These are phyloP conservation scores for Catharanthus roseus DNA, from an alignment of 257 asterid genomes.

Conservation along the genomic window DNA sequence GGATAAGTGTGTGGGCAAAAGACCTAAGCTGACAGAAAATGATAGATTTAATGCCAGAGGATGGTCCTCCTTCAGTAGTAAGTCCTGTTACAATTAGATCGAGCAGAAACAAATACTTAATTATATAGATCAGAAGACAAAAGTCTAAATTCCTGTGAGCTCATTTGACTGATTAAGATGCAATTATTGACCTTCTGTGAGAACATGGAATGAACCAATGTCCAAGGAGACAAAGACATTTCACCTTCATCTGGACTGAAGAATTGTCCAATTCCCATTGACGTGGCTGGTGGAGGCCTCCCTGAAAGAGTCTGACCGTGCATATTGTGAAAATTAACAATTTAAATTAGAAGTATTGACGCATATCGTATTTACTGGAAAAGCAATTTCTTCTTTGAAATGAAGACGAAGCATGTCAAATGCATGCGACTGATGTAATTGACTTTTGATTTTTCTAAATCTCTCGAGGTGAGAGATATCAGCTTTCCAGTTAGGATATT, in stretches of 20 bases:
- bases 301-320: conserved; percentile 79
- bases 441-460: not conserved
- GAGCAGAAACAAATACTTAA: conserved; percentile 18
- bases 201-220: conserved; percentile 45
- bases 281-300: conserved; percentile 93
- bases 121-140: conserved; percentile 10
- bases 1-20: conserved; percentile 70
- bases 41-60: conserved; percentile 78
- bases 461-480: not conserved
- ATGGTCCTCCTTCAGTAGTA: conserved; percentile 75
- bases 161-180: conserved; percentile 12
- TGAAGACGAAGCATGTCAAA: not conserved
- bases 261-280: conserved; percentile 99
- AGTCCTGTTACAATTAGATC: conserved; percentile 52
- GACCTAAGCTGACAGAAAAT: conserved; percentile 88
- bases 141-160: conserved; percentile 8
- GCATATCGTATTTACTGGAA: not conserved
- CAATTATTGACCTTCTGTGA: conserved; percentile 51
- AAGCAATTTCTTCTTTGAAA: not conserved
- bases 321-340: conserved; percentile 4
- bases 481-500: not conserved
- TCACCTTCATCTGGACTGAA: conserved; percentile 71
- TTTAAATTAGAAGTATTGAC: not conserved
- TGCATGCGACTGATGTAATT: not conserved
- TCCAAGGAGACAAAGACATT: conserved; percentile 44